Percentiles rank a stretch among this genome's conserved stretches.
These are phyloP conservation scores for Casuarina cunninghamiana DNA, from an alignment of 306 rosid genomes.

Conservation along the genomic window DNA sequence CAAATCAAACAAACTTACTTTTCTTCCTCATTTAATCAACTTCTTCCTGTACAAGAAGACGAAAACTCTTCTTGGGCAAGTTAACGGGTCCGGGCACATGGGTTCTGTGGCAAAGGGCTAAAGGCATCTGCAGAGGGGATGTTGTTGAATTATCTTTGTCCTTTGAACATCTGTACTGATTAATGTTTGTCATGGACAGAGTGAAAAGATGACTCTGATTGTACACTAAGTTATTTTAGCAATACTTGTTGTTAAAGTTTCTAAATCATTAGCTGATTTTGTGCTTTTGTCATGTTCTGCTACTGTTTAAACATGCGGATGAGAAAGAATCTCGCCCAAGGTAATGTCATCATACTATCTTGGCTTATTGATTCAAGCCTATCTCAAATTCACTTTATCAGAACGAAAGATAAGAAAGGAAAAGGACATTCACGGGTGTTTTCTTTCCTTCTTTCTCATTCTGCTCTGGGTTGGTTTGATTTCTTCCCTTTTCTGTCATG, in stretches of 20 bases:
- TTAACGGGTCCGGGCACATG: not conserved
- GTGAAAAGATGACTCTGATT: not conserved
- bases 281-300: not conserved
- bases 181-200: not conserved
- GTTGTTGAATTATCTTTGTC: not conserved
- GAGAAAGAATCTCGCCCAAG: not conserved
- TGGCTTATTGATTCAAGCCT: not conserved
- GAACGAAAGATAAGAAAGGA: not conserved
- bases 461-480: not conserved
- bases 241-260: not conserved
- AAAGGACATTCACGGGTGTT: not conserved
- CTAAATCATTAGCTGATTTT: not conserved
- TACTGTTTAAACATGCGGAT: not conserved
- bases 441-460: not conserved
- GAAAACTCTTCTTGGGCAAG: not conserved
- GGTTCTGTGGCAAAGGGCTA: not conserved
- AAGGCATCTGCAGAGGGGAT: not conserved
- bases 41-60: not conserved
- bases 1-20: constrained; percentile 10
- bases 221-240: not conserved
- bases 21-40: constrained; percentile 10
- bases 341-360: not conserved
- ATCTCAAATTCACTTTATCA: not conserved
- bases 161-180: not conserved
- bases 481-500: not conserved